Conservation (phyloP, 345 rosid genomes). For the Melaleuca quinquenervia region DNA sequence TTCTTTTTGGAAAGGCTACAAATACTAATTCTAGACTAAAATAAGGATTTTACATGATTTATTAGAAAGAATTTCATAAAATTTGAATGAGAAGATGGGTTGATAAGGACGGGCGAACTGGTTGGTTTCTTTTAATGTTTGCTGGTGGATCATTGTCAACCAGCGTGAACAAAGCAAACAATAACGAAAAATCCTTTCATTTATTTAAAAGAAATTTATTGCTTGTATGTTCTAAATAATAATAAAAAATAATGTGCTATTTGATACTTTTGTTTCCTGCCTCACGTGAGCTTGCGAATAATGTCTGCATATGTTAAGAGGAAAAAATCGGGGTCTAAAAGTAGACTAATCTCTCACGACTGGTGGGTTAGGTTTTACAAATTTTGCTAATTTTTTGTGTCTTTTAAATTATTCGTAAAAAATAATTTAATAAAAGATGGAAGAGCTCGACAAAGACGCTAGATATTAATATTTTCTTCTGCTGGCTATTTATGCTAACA, state of each 20-base stretch:
- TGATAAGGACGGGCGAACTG: not conserved
- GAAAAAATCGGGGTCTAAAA: not conserved
- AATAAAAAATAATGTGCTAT: not conserved
- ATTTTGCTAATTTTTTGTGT: not conserved
- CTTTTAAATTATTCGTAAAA: not conserved
- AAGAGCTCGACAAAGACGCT: not conserved
- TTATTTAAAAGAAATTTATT: not conserved
- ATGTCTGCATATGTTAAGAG: not conserved
- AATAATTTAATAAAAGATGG: not conserved
- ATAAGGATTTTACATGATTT: not conserved
- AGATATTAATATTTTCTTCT: not conserved
- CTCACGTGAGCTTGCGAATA: not conserved
- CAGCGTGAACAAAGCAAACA: not conserved
- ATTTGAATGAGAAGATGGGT: not conserved
- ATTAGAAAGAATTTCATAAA: not conserved
- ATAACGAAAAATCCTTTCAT: not conserved
- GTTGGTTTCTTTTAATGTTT: not conserved
- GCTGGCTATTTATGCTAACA: not conserved
- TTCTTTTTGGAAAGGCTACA: not conserved
- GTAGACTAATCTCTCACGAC: not conserved
- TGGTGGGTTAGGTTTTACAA: not conserved
- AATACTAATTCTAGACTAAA: not conserved
- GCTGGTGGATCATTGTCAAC: not conserved
- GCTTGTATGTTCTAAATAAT: not conserved
- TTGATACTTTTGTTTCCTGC: not conserved